Conservation (phyloP, 495 filamentous ascomycete genomes). For the Aspergillus panamensis region DNA sequence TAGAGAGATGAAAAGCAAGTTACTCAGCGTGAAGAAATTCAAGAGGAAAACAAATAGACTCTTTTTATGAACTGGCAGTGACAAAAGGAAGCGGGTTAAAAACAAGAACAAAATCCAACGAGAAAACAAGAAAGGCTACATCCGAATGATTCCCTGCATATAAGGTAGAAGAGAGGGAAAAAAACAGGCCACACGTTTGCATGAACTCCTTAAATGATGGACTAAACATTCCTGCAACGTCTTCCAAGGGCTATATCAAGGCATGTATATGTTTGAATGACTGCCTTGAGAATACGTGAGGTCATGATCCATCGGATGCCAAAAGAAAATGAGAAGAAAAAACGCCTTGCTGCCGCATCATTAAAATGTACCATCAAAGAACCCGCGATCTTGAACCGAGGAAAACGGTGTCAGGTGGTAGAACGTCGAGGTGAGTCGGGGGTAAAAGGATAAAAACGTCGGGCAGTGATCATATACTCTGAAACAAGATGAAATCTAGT, state of each 20-base stretch:
- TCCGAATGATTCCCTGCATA: constrained; percentile 13
- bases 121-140: constrained; percentile 10
- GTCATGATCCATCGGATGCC: constrained; percentile 19
- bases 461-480: constrained; percentile 26
- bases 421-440: constrained; percentile 4
- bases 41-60: not conserved
- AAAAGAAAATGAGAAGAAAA: constrained; percentile 1
- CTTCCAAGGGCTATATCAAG: constrained; percentile 16
- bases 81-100: constrained; percentile 2
- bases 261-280: constrained; percentile 25
- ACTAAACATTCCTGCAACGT: constrained; percentile 12
- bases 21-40: not conserved
- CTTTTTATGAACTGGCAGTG: constrained; percentile 9
- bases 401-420: not conserved
- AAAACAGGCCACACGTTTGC: constrained; percentile 17
- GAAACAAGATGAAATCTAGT: constrained; percentile 30
- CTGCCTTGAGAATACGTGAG: constrained; percentile 8
- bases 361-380: constrained; percentile 18
- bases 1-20: not conserved
- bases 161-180: constrained; percentile 3
- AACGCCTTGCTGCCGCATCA: constrained; percentile 18
- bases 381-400: constrained; percentile 12
- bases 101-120: constrained; percentile 11
- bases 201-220: constrained; percentile 25
- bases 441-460: constrained; percentile 8